Percentiles rank a stretch among this genome's conserved stretches.
phyloP scores from a whole-genome alignment of 768 basidiomycete genomes.

The Trametes cubensis region DNA sequence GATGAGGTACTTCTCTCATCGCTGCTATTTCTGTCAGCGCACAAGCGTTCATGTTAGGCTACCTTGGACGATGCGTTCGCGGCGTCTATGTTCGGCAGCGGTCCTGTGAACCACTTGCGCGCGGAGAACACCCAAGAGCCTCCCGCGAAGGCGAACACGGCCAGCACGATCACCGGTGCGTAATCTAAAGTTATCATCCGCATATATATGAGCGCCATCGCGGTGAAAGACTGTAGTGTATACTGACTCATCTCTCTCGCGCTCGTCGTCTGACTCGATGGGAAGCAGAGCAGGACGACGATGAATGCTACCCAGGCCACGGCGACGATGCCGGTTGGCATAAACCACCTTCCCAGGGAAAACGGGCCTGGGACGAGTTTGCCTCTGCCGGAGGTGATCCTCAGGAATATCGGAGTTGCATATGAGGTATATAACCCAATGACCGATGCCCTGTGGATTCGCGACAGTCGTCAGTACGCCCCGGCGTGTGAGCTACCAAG shows the following conservation, averaged over 20 bases:
- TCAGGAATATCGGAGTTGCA: conserved; percentile 66
- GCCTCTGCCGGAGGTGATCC: conserved; percentile 67
- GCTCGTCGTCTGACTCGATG: conserved; percentile 43
- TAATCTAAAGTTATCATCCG: conserved; percentile 49
- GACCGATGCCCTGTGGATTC: conserved; percentile 56
- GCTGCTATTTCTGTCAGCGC: too few relatives aligned
- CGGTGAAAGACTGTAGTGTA: neutral
- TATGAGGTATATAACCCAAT: conserved; percentile 73
- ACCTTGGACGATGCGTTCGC: neutral
- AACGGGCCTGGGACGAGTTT: conserved; percentile 63
- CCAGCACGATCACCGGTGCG: conserved; percentile 62
- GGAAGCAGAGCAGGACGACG: conserved; percentile 60
- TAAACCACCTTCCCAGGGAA: conserved; percentile 59
- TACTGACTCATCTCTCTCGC: conserved; percentile 58
- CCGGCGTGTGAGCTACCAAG: too few relatives aligned
- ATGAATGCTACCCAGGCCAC: conserved; percentile 71
- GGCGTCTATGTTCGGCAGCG: conserved; percentile 47
- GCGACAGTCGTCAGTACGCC: neutral
- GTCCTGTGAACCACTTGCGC: conserved; percentile 70
- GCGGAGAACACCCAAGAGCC: conserved; percentile 68
- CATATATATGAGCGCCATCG: neutral
- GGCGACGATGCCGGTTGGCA: conserved; percentile 60
- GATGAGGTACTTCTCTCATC: too few relatives aligned
- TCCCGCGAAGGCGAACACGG: conserved; percentile 67
- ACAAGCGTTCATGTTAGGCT: neutral